Percentiles rank a stretch among this genome's conserved stretches.
phyloP scores from a whole-genome alignment of 331 rosid species.

The Acacia concinna region DNA sequence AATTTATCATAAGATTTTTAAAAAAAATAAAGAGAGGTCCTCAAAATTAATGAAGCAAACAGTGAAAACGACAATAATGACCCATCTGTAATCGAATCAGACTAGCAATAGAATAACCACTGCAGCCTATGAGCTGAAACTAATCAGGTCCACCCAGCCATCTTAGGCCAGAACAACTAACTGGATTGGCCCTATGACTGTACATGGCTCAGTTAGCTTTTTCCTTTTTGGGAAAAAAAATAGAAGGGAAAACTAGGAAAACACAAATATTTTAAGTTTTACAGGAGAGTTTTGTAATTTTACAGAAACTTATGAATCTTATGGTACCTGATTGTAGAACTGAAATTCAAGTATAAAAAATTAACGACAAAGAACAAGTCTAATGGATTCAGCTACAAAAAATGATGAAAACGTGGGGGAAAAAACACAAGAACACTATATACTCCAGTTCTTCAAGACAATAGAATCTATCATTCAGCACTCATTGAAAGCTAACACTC shows the following conservation, averaged over 20 bases:
- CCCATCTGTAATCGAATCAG: slow-evolving; percentile 7
- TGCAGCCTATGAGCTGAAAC: slow-evolving; percentile 5
- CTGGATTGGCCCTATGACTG: not conserved
- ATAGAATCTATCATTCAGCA: not conserved
- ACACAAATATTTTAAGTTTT: not conserved
- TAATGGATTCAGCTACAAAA: not conserved
- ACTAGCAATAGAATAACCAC: slow-evolving; percentile 9
- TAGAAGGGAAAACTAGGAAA: not conserved
- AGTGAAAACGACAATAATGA: slow-evolving; percentile 5
- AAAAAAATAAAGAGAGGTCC: not conserved
- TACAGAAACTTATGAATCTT: not conserved
- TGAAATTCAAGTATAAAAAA: not conserved
- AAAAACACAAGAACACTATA: not conserved
- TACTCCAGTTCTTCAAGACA: not conserved
- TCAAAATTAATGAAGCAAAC: not conserved
- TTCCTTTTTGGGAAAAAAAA: not conserved
- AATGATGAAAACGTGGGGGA: not conserved
- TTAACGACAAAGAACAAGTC: not conserved
- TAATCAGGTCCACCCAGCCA: not conserved
- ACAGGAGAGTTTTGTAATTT: not conserved
- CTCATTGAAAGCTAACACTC: not conserved
- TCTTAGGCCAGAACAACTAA: not conserved
- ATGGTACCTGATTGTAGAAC: not conserved
- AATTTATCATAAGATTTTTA: not conserved
- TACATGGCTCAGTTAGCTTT: not conserved